These are phyloP conservation scores for Arthrobotrys iridis DNA, from an alignment of 2,329 filamentous ascomycete species.

Conservation along the genomic window DNA sequence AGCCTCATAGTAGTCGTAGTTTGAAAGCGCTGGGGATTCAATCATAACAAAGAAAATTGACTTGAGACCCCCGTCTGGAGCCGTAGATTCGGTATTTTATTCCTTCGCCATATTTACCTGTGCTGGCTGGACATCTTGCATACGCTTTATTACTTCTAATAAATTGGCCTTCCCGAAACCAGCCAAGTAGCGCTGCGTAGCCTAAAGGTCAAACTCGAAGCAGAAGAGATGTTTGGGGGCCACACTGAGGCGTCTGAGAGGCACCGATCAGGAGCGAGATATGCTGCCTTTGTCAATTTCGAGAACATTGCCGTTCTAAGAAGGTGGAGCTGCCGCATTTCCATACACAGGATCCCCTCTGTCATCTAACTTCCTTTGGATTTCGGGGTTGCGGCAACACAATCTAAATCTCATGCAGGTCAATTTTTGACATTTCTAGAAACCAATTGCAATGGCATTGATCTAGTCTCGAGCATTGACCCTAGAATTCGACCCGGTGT, in stretches of 20 bases:
- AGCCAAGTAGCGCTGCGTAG: background rate
- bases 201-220: background rate
- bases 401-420: slow-evolving; percentile 21
- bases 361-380: slow-evolving; percentile 3
- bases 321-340: slow-evolving; percentile 40
- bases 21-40: no score
- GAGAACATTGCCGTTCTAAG: slow-evolving; percentile 30
- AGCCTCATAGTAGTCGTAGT: no score
- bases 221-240: slow-evolving; percentile 3
- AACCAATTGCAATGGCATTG: no score
- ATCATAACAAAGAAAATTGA: no score
- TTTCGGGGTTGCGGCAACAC: slow-evolving; percentile 39
- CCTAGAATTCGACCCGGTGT: background rate
- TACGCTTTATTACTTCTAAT: slow-evolving; percentile 13
- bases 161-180: slow-evolving; percentile 5
- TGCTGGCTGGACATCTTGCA: slow-evolving; percentile 5
- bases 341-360: slow-evolving; percentile 20
- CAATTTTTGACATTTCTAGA: slow-evolving; percentile 12
- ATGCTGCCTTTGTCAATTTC: slow-evolving; percentile 3
- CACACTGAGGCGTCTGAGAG: slow-evolving; percentile 5
- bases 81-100: background rate
- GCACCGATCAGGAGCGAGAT: slow-evolving; percentile 5
- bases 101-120: no score
- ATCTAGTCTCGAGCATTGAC: no score
- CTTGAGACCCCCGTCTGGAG: background rate